phyloP scores from a whole-genome alignment of 1,139 yeast genomes.

The Suhomyces taliae region DNA sequence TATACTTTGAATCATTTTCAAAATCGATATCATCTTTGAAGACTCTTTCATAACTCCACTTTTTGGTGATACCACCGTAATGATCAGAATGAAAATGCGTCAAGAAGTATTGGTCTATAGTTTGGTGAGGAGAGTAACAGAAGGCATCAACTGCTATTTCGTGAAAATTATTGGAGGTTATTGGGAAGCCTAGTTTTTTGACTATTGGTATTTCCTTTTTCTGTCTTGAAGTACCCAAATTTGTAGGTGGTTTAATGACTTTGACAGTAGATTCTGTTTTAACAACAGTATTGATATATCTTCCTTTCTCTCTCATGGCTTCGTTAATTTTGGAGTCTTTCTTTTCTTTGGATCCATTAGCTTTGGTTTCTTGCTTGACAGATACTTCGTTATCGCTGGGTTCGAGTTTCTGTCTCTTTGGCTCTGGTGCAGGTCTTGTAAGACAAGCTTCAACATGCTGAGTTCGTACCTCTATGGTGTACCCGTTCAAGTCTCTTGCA shows the following conservation, averaged over 20 bases:
- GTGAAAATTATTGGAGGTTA: constrained; percentile 18
- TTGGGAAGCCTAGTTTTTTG: constrained; percentile 50
- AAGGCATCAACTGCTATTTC: constrained; percentile 70
- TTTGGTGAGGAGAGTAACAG: constrained; percentile 48
- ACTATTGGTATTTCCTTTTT: constrained; percentile 52
- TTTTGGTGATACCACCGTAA: constrained; percentile 78
- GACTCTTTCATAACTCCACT: constrained; percentile 59
- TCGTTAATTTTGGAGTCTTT: neutral
- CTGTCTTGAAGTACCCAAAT: constrained; percentile 15
- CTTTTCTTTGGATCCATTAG: neutral
- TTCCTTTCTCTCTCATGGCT: constrained; percentile 9
- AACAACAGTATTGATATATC: constrained; percentile 15
- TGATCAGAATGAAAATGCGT: constrained; percentile 94
- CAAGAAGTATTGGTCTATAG: constrained; percentile 54
- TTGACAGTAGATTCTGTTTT: constrained; percentile 8
- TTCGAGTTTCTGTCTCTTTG: constrained; percentile 1
- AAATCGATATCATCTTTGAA: constrained; percentile 31
- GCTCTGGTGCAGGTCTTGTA: neutral
- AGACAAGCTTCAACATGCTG: constrained; percentile 63
- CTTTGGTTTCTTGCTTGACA: neutral
- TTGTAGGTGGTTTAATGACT: constrained; percentile 25
- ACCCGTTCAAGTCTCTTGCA: constrained; percentile 28
- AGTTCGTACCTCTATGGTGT: constrained; percentile 44
- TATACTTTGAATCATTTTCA: constrained; percentile 42
- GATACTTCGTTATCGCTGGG: neutral